Evolutionary conservation across 306 rosid species (phyloP).

Genomic region (Cicer yamashitae): DNA sequence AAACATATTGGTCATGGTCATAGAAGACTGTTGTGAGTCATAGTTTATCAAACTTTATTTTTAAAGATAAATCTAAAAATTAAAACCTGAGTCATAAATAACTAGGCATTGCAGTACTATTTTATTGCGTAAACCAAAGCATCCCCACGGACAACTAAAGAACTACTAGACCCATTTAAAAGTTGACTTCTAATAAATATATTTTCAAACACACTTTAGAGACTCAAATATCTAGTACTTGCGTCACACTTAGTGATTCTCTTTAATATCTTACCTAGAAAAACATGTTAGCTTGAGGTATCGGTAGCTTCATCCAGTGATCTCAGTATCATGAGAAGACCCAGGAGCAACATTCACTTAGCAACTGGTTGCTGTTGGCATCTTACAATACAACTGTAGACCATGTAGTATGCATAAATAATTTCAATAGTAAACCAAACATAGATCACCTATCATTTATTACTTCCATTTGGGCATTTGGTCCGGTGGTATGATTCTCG

Average conservation of each 20-base stretch:
- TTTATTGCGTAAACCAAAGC: neutral
- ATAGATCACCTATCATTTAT: neutral
- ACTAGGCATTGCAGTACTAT: neutral
- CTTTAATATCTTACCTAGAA: constrained; percentile 9
- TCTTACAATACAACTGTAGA: neutral
- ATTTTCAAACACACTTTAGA: neutral
- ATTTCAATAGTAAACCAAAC: neutral
- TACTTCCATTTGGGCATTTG: constrained; percentile 45
- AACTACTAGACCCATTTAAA: neutral
- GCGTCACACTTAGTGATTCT: neutral
- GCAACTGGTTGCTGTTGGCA: constrained; percentile 10
- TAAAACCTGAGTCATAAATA: neutral
- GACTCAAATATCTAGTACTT: neutral
- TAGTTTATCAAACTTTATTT: constrained; percentile 3
- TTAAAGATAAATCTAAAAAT: neutral
- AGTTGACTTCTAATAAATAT: neutral
- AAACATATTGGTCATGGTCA: neutral
- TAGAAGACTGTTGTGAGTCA: constrained; percentile 9
- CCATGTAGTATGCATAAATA: neutral
- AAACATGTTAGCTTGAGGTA: constrained; percentile 11
- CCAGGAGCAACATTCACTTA: neutral
- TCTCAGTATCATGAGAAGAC: constrained; percentile 9
- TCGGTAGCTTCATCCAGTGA: constrained; percentile 10
- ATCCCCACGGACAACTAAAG: neutral
- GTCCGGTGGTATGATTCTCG: constrained; percentile 75